phyloP scores from a whole-genome alignment of 192 early-diverging fungal species.

The Chytriomyces hyalinus region DNA sequence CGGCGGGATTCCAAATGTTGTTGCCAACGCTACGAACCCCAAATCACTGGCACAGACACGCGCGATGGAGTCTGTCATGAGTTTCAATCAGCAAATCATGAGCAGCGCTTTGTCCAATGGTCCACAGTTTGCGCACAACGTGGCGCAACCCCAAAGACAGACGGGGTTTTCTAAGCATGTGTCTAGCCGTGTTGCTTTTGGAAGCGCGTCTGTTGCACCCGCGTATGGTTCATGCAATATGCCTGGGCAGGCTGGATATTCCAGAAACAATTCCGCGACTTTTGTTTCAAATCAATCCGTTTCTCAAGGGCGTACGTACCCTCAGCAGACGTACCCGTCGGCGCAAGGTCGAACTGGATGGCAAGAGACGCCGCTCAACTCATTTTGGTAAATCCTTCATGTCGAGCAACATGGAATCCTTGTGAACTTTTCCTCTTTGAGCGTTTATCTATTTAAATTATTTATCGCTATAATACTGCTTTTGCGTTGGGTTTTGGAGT shows the following conservation, averaged over 20 bases:
- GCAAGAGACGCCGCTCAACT: neutral
- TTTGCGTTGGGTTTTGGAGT: no score
- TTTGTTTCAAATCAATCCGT: neutral
- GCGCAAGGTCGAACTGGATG: neutral
- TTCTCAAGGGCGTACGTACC: no score
- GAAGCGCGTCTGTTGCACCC: neutral
- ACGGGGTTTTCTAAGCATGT: neutral
- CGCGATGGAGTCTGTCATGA: slow-evolving; percentile 28
- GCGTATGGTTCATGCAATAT: neutral
- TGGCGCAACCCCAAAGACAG: neutral
- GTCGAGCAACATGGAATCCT: neutral
- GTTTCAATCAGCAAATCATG: slow-evolving; percentile 34
- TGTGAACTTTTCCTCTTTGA: no score
- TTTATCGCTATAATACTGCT: no score
- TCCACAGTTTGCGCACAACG: neutral
- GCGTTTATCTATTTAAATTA: no score
- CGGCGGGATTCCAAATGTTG: no score
- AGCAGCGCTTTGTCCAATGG: neutral
- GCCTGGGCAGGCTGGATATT: neutral
- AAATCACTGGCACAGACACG: neutral
- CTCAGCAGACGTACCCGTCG: no score
- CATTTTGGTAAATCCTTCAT: neutral
- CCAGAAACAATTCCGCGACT: neutral
- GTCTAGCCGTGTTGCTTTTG: neutral
- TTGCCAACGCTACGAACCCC: neutral